These are phyloP conservation scores for Naganishia albida DNA, from an alignment of 1,284 basidiomycete species.

Conservation along the genomic window DNA sequence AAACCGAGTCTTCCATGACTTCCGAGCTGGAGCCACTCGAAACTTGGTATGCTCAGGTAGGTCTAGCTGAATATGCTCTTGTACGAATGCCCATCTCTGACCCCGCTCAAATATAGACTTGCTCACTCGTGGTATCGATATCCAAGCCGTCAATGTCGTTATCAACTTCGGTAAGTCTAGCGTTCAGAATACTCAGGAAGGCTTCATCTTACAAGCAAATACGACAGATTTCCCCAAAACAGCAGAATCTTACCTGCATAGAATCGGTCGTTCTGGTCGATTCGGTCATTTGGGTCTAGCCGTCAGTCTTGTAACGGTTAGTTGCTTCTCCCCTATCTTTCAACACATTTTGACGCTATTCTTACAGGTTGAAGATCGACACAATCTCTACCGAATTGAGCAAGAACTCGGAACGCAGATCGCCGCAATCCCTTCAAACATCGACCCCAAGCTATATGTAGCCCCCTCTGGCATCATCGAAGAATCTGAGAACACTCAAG, in stretches of 20 bases:
- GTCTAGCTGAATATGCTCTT: slow-evolving; percentile 33
- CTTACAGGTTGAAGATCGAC: slow-evolving; percentile 81
- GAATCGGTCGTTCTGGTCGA: slow-evolving; percentile 94
- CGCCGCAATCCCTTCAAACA: slow-evolving; percentile 86
- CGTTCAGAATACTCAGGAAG: neutral
- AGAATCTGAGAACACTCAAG: slow-evolving; percentile 29
- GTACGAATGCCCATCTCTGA: neutral
- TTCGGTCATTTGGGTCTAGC: slow-evolving; percentile 97
- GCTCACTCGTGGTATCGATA: slow-evolving; percentile 97
- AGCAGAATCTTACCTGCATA: slow-evolving; percentile 95
- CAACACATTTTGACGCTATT: slow-evolving; percentile 36
- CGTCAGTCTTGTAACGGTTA: slow-evolving; percentile 83
- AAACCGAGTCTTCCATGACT: slow-evolving; percentile 99
- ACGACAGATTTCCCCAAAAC: slow-evolving; percentile 88
- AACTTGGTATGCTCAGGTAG: slow-evolving; percentile 86
- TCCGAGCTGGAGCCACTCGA: slow-evolving; percentile 95
- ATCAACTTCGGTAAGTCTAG: slow-evolving; percentile 74
- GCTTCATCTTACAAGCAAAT: neutral
- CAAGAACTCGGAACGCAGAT: slow-evolving; percentile 98
- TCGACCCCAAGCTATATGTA: slow-evolving; percentile 92
- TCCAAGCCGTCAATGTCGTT: slow-evolving; percentile 98
- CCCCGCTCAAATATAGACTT: slow-evolving; percentile 61
- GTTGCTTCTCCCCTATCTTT: slow-evolving; percentile 18
- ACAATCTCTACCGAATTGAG: slow-evolving; percentile 97
- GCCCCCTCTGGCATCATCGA: slow-evolving; percentile 56